Evolutionary conservation across 2,329 filamentous ascomycete species (phyloP), one percentile per base, ranked within the genome.

Genomic region (Diaporthe amygdali): DNA sequence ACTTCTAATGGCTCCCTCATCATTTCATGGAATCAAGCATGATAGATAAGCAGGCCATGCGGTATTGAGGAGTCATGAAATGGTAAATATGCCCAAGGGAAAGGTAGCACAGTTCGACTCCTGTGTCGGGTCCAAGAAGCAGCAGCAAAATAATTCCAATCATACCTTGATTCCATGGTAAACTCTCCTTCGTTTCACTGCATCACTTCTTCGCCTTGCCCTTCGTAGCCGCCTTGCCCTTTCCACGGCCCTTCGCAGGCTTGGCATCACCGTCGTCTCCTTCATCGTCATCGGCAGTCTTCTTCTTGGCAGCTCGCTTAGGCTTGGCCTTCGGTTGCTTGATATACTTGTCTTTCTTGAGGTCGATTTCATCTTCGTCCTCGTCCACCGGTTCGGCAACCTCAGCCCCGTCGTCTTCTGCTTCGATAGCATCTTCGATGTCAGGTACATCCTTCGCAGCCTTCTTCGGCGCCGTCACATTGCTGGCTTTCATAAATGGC

Each of bases 301-400:
- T 85, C 77, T 85, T 85, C n/a, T 81, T 78, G 8, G 77, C 51
- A 74, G 82, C 82, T 78, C 77, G 34, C 78, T 79, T 63, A 75
- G 83, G 71, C 85, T 87, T 94, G 74, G 89, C 90, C 86, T 97
- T 98, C 15, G 96, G 94, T 79, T 93, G 89, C 81, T 96, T 97
- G 80, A 98, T 95, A 78, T 97, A 98, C 82, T 98, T 98, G 82
- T 99, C 96, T 79, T 96, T 97, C 78, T 93, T 94, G 66, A 98
- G 81, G 79, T 97, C 94, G n/a, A 91, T 84, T 67, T 95, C 93
- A 20, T 94, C 93, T 15, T 94, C 92, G 0, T 93, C 92, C 5
- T 94, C 93, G 51, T 90, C 89, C 2, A 83, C 88, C 3, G 84
- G 80, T 44, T 89, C 88, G 1, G 90, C 82, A 34, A 85, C 83